Evolutionary conservation across 176 grass and related monocot species (phyloP).

Genomic region (Oropetium thomaeum): DNA sequence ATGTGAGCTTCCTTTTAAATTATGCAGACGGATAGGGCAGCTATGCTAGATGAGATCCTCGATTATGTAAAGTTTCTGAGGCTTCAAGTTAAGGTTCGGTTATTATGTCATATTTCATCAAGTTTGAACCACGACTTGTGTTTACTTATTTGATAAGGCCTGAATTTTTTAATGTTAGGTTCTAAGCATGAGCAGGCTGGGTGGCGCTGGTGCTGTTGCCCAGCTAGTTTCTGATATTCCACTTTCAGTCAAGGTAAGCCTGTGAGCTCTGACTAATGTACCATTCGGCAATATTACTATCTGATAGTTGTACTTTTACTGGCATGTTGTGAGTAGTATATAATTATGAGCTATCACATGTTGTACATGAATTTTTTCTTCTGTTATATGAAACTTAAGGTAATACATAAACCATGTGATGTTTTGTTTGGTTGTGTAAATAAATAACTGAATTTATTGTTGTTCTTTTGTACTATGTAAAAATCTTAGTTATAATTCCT

Average conservation of each 20-base stretch:
- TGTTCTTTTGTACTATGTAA: not conserved
- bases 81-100: constrained; percentile 95
- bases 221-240: constrained; percentile 96
- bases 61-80: constrained; percentile 98
- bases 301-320: not conserved
- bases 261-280: constrained; percentile 21
- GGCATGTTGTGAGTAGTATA: not conserved
- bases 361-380: not conserved
- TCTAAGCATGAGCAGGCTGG: constrained; percentile 98
- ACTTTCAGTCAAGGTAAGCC: constrained; percentile 79
- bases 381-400: not conserved
- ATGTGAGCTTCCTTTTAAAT: constrained; percentile 32
- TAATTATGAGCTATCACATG: not conserved
- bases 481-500: constrained; percentile 2
- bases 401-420: not conserved
- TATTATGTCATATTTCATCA: constrained; percentile 13
- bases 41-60: constrained; percentile 97
- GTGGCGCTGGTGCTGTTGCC: constrained; percentile 93
- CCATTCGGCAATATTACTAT: not conserved
- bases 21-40: constrained; percentile 97
- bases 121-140: not conserved
- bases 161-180: constrained; percentile 56
- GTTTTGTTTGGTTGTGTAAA: not conserved
- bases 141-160: constrained; percentile 26
- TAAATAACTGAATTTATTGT: not conserved